Evolutionary conservation across 108 stramenopile species (phyloP).

Genomic region (Conticribra weissflogii): DNA sequence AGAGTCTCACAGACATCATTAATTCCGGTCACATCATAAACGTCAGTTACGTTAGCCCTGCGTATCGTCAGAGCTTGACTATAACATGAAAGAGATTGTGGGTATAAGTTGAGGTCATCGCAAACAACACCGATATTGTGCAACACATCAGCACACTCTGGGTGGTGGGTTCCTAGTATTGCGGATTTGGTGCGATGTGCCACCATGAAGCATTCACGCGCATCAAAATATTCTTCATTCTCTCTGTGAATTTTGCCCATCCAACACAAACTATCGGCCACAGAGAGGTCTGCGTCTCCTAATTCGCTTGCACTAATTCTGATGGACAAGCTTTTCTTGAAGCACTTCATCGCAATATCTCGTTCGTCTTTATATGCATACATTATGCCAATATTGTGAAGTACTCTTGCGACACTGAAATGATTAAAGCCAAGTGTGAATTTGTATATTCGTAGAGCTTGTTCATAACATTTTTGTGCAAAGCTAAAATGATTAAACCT

Average conservation of each 20-base stretch:
- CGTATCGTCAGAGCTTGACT: constrained; percentile 45
- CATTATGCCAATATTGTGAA: constrained; percentile 59
- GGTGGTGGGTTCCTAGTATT: constrained; percentile 39
- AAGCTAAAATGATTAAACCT: constrained; percentile 28
- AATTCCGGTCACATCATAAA: constrained; percentile 30
- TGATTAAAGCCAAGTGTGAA: constrained; percentile 39
- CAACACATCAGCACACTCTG: constrained; percentile 50
- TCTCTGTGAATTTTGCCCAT: constrained; percentile 64
- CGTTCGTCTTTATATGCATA: constrained; percentile 31
- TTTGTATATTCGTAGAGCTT: constrained; percentile 53
- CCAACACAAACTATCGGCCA: constrained; percentile 59
- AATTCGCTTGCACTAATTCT: constrained; percentile 18
- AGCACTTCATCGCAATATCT: constrained; percentile 47
- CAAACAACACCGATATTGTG: constrained; percentile 56
- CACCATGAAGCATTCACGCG: constrained; percentile 41
- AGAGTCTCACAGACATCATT: constrained; percentile 54
- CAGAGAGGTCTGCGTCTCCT: constrained; percentile 33
- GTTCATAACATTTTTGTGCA: constrained; percentile 54
- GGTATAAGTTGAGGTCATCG: constrained; percentile 41
- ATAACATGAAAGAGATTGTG: constrained; percentile 38
- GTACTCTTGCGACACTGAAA: constrained; percentile 32
- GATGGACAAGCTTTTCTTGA: constrained; percentile 49
- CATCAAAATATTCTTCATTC: constrained; percentile 33
- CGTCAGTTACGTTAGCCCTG: constrained; percentile 23
- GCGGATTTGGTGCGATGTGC: constrained; percentile 48